Evolutionary conservation across 1,284 basidiomycete species (phyloP), one percentile per base, ranked within the genome.

Genomic region (Sporisorium sorghi): DNA sequence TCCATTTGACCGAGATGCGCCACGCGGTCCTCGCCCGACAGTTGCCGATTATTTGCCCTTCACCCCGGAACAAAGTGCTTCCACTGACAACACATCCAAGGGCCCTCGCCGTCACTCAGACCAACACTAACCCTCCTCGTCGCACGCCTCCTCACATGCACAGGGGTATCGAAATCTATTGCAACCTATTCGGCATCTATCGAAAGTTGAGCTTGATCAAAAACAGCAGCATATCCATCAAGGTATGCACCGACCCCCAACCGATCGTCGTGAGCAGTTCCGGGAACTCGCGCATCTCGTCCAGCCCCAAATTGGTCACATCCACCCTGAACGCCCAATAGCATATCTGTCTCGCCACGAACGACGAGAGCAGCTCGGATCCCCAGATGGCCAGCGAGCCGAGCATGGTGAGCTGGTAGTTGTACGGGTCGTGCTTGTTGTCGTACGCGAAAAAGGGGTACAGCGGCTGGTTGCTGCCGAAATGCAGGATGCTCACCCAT

Each of bases 391-490:
- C 85, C 11, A 86, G 79, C 7, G 87, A 87, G 12, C 88, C 88
- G 9, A 86, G 83, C 61, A 88, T 87, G 0, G 88, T 89, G 48
- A 88, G 81, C 26, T 84, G 83, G 71, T 88, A 89, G n/a, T 87
- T 88, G 81, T 88, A 89, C 3, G 87, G 87, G 71, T 88, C 87
- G 53, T 86, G 85, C n/a, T 85, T 58, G 77, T 86, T 61, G 74
- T 84, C 84, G 76, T 88, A 88, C 17, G 85, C 82, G 80, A 89
- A 89, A 84, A 88, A 88, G 2, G 88, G 88, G 77, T 88, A 89
- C 48, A 88, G 85, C 17, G 85, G 55, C 37, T 83, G 80, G 57
- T 89, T 89, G 1, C 86, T 85, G 0, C 88, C 88, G 70, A 88
- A 88, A 73, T 88, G 88, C 1, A 88, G 80, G 28, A 84, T 76